Percentiles rank a stretch among this genome's conserved stretches.
Conservation (phyloP, 495 filamentous ascomycete genomes). For the Cetradonia linearis region DNA sequence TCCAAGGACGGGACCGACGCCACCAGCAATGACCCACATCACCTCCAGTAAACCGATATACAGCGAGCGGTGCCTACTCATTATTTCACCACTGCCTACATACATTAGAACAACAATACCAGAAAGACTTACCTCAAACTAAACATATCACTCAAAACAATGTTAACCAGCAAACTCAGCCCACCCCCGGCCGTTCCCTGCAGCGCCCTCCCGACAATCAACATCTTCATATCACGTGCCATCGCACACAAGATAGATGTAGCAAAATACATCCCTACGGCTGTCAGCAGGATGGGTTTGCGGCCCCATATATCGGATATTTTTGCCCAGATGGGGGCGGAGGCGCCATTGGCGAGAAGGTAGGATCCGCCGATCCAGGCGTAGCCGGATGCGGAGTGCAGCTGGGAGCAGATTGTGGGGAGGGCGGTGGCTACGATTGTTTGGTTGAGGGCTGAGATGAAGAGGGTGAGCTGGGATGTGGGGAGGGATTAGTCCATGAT, state of each 20-base stretch:
- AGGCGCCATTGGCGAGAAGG: conserved; percentile 27
- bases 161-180: conserved; percentile 42
- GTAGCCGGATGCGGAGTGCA: conserved; percentile 40
- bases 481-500: not conserved
- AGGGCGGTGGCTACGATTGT: conserved; percentile 47
- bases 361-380: conserved; percentile 47
- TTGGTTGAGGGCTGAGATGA: conserved; percentile 44
- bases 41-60: conserved; percentile 46
- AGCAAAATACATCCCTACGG: conserved; percentile 37
- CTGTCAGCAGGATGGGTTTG: conserved; percentile 41
- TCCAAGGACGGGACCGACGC: conserved; percentile 57
- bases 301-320: conserved; percentile 53
- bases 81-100: not conserved
- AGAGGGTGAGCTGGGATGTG: conserved; percentile 23
- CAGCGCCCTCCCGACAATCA: conserved; percentile 46
- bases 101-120: not conserved
- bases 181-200: conserved; percentile 49
- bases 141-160: conserved; percentile 49
- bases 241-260: conserved; percentile 40
- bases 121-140: conserved; percentile 38
- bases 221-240: conserved; percentile 40
- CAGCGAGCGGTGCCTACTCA: conserved; percentile 38
- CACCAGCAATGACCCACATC: conserved; percentile 48
- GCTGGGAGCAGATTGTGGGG: conserved; percentile 37
- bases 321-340: conserved; percentile 41